Base-by-base conservation (phyloP, 2,329 filamentous ascomycete species). In the Clonostachys rosea region DNA sequence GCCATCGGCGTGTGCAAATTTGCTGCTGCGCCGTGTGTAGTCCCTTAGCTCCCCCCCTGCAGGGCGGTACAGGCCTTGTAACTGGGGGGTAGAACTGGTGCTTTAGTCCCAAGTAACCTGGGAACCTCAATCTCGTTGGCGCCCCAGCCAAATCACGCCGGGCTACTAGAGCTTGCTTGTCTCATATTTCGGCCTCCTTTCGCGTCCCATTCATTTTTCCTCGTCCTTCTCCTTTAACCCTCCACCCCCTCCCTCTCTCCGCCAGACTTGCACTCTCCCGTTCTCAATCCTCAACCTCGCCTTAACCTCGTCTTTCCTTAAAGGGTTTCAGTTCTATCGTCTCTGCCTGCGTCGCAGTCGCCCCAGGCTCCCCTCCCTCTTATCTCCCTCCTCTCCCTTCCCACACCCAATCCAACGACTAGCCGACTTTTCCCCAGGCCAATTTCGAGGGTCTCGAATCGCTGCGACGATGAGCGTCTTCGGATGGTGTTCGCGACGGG, bases 401-500 rank as follows among this genome's bases (percentile, higher is more conserved):
- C 17, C 14, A 17, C 42, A 13, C 30, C 42, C n/a, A 30, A 30
- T 30, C 24, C 24, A 30, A 30, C 24, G 24, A 30, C 24, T 10
- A 30, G 24, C 24, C 24, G 24, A 30, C 24, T 30, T 30, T 30
- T 30, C 24, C 24, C 8, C 24, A 30, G 24, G 24, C 24, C 24
- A 30, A 30, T 30, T 30, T 30, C 24, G 24, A 30, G 24, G 24
- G 24, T 30, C 24, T 30, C 24, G 24, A 30, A 30, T 10, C 24
- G 24, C 24, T 30, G 24, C 24, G 24, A 16, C 20, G 14, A 82
- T 81, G 79, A 71, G 74, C 50, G 55, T 81, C 52, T 75, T 81
- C 55, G 58, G 57, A 36, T 83, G 79, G 79, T 73, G 70, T 50
- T 69, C 75, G 53, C 72, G 72, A 57, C 71, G 79, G 53, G 71